Base-by-base conservation (phyloP, 805 yeast genomes). In the Ogataea siamensis region DNA sequence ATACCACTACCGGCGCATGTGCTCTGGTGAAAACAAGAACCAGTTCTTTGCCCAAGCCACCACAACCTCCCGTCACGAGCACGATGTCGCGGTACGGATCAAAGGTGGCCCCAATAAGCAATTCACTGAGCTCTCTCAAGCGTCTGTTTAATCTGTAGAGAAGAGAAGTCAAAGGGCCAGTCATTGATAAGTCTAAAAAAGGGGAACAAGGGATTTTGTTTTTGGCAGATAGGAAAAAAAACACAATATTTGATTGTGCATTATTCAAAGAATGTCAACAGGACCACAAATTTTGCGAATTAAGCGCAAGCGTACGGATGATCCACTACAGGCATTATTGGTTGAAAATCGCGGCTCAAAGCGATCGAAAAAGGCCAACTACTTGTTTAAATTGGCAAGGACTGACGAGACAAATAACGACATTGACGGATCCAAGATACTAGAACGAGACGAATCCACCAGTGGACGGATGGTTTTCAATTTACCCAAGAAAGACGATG, bases 301-400 rank as follows among this genome's bases (percentile, higher is more conserved):
- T 57, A 91, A 93, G 62, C 73, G 98, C 42, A 83, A 83, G 54
- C 71, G 96, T 43, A 80, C 78, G 37, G 93, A 87, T 53, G 96
- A 87, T 49, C 95, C 97, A 2, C 68, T 91, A 16, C 87, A 85
- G 50, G 95, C 96, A 1, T 69, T 89, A 10, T 63, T 75, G 7
- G 51, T 75, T 18, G 78, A 73, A 34, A 68, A 66, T 26, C 58
- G 59, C 18, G 51, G 31, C 7, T 46, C 66, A 32, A 68, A 77
- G 50, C 54, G 75, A 37, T 64, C 74, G 13, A 64, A 57, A 40
- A 45, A 47, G 23, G 56, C 67, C 3, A 52, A 57, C 6, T 65
- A 53, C 39, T 51, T 76, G 43, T 67, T 77, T 64, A 70, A 66
- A 46, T 55, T 76, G 7, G 70, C 76, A 5, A 58, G 71, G 47